phyloP scores from a whole-genome alignment of 208 protist species.

The Acanthamoeba rhysodes region DNA sequence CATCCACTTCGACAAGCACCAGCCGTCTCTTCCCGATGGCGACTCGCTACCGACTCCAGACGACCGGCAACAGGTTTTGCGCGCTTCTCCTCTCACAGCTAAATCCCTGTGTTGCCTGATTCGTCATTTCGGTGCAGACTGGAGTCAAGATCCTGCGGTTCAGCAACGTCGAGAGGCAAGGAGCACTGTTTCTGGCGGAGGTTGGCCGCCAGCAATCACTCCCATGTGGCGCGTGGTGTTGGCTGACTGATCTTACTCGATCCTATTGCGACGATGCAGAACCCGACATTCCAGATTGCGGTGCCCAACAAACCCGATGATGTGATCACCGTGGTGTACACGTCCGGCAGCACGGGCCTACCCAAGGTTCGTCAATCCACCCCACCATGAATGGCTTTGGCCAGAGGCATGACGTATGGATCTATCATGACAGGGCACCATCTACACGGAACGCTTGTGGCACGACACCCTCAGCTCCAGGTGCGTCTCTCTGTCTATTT shows the following conservation, averaged over 20 bases:
- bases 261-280: neutral
- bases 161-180: no score
- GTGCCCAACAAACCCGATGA: neutral
- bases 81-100: no score
- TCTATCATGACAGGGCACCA: neutral
- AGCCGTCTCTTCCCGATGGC: neutral
- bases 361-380: neutral
- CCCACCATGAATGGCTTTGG: neutral
- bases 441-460: constrained; percentile 36
- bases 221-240: neutral
- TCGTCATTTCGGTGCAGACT: no score
- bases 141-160: no score
- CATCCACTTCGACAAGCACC: neutral
- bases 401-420: neutral
- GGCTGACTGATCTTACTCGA: no score
- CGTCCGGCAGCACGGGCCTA: neutral
- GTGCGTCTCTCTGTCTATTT: neutral
- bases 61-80: no score
- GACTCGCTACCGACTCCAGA: no score
- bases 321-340: neutral
- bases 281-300: neutral
- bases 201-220: no score
- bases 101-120: no score
- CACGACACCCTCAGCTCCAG: neutral
- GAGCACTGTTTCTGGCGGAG: no score